Percentiles rank a stretch among this genome's conserved stretches.
Evolutionary conservation across 2,329 filamentous ascomycete genomes (phyloP).

Genomic region (Pseudomassariella vexata): DNA sequence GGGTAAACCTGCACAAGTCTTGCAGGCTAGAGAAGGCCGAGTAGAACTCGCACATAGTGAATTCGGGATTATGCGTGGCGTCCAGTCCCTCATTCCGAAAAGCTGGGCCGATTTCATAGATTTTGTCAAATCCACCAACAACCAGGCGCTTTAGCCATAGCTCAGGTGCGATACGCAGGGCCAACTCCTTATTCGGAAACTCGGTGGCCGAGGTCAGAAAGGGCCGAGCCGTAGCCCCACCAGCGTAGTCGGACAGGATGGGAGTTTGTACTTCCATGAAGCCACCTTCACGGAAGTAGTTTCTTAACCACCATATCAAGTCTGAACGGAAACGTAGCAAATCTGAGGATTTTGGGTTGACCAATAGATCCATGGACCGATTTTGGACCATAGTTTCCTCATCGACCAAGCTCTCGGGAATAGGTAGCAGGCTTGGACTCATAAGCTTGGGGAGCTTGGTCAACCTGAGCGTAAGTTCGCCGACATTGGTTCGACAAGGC

Average conservation of each 20-base stretch:
- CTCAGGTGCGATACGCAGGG: conserved; percentile 86
- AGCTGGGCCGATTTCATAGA: conserved; percentile 88
- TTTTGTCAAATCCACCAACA: conserved; percentile 77
- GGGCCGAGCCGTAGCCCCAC: conserved; percentile 82
- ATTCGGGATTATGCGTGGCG: conserved; percentile 91
- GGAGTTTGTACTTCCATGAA: conserved; percentile 92
- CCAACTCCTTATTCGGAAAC: conserved; percentile 64
- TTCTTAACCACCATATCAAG: conserved; percentile 68
- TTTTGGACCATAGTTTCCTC: conserved; percentile 67
- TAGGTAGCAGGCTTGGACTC: conserved; percentile 71
- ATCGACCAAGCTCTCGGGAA: conserved; percentile 67
- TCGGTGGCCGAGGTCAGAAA: conserved; percentile 78
- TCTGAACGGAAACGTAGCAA: conserved; percentile 68
- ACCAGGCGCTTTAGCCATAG: conserved; percentile 91
- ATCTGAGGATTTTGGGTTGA: conserved; percentile 63
- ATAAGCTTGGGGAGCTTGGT: conserved; percentile 64
- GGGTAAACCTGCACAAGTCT: conserved; percentile 70
- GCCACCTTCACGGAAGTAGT: conserved; percentile 62
- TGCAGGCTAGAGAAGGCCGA: conserved; percentile 74
- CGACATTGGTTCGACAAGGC: conserved; percentile 63
- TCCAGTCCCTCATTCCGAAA: conserved; percentile 95
- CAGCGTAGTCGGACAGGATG: conserved; percentile 73
- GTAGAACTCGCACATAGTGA: conserved; percentile 97
- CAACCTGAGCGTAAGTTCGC: conserved; percentile 70
- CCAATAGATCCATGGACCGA: conserved; percentile 81